These are phyloP conservation scores for Aurantiochytrium sp. DNA, from an alignment of 108 stramenopile genomes.

Conservation along the genomic window DNA sequence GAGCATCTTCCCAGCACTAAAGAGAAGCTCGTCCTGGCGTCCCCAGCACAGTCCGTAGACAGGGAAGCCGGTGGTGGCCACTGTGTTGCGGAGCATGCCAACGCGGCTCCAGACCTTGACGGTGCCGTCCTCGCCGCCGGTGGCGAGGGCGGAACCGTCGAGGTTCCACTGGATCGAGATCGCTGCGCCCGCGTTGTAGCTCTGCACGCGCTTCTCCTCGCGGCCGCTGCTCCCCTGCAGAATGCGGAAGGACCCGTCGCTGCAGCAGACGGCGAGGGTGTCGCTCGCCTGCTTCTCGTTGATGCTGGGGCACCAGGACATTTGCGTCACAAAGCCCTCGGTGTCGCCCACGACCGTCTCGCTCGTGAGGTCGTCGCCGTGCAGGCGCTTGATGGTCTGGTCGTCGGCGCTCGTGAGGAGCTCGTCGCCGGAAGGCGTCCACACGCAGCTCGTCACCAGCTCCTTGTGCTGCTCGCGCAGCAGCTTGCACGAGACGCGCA, in stretches of 20 bases:
- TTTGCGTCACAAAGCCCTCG: conserved; percentile 49
- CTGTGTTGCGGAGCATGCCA: conserved; percentile 60
- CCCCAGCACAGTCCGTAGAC: conserved; percentile 58
- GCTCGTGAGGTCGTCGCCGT: conserved; percentile 41
- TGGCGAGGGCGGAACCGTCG: conserved; percentile 61
- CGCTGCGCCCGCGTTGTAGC: conserved; percentile 48
- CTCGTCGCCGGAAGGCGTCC: conserved; percentile 51
- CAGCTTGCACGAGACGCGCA: conserved; percentile 16
- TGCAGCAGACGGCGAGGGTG: conserved; percentile 52
- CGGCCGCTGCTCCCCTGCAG: conserved; percentile 49
- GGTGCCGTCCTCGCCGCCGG: conserved; percentile 67
- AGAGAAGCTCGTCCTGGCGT: conserved; percentile 51
- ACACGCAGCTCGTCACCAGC: conserved; percentile 46
- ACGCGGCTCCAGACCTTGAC: conserved; percentile 62
- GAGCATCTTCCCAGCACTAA: neutral
- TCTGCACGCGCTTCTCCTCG: conserved; percentile 58
- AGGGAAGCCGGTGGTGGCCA: conserved; percentile 47
- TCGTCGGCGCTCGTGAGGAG: conserved; percentile 50
- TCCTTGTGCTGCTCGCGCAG: conserved; percentile 46
- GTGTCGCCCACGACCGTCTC: conserved; percentile 34
- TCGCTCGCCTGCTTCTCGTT: conserved; percentile 44
- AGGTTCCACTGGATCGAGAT: conserved; percentile 54
- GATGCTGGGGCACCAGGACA: conserved; percentile 53
- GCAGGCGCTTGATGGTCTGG: conserved; percentile 45
- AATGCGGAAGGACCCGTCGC: conserved; percentile 60